Percentiles rank a stretch among this genome's conserved stretches.
Evolutionary conservation across 78 protist genomes (phyloP).

Genomic region (Anaeramoeba flamelloides): DNA sequence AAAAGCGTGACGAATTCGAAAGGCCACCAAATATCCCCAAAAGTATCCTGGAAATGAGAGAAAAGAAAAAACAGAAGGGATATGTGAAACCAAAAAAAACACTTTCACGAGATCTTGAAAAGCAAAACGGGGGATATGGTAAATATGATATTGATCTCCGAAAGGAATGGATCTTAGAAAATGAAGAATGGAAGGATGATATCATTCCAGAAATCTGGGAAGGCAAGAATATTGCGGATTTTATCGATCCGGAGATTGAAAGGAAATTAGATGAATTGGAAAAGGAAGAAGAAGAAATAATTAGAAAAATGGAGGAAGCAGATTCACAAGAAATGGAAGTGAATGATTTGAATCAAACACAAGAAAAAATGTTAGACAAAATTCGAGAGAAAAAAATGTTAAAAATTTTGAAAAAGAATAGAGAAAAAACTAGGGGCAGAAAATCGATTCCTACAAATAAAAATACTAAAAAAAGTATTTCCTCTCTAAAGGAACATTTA

Average conservation of each 20-base stretch:
- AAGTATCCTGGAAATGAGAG: constrained; percentile 4
- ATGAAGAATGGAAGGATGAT: constrained; percentile 75
- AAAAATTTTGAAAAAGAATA: too few relatives aligned
- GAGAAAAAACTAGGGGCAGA: too few relatives aligned
- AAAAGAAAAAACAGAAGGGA: not conserved
- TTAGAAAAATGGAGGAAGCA: too few relatives aligned
- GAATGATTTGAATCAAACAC: too few relatives aligned
- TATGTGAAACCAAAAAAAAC: not conserved
- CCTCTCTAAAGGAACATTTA: too few relatives aligned
- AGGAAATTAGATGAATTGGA: too few relatives aligned
- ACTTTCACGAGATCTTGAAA: constrained; percentile 24
- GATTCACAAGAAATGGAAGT: too few relatives aligned
- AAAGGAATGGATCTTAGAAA: constrained; percentile 24
- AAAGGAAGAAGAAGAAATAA: too few relatives aligned
- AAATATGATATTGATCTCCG: constrained; percentile 22
- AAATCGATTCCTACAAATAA: too few relatives aligned
- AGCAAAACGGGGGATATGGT: constrained; percentile 47
- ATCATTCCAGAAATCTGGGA: constrained; percentile 89
- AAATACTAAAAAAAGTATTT: too few relatives aligned
- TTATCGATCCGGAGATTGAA: constrained; percentile 81
- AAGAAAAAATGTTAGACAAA: too few relatives aligned
- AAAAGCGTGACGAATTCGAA: constrained; percentile 32
- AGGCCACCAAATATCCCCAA: constrained; percentile 24
- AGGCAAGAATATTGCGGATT: constrained; percentile 89
- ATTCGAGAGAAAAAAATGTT: too few relatives aligned